Percentiles rank a stretch among this genome's conserved stretches.
Conservation (phyloP, 495 filamentous ascomycete species). For the Aspergillus saccharolyticus region DNA sequence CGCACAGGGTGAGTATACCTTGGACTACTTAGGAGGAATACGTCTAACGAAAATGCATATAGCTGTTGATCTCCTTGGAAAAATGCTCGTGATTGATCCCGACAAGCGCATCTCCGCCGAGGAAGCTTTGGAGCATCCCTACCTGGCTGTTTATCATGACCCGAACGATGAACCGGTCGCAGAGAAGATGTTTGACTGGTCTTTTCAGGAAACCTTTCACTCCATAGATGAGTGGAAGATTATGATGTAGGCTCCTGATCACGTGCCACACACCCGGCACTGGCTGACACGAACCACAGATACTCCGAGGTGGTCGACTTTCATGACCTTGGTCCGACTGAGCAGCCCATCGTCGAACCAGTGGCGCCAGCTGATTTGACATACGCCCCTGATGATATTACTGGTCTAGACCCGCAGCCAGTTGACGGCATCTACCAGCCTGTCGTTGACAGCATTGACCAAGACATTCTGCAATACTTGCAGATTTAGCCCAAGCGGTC, state of each 20-base stretch:
- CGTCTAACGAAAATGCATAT: constrained; percentile 1
- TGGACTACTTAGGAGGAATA: neutral
- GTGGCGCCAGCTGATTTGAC: neutral
- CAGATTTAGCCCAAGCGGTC: neutral
- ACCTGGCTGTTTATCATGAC: constrained; percentile 93
- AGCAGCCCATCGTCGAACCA: neutral
- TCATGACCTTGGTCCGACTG: constrained; percentile 66
- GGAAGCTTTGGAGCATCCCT: constrained; percentile 80
- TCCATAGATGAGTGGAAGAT: constrained; percentile 99
- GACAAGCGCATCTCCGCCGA: constrained; percentile 82
- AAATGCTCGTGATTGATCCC: constrained; percentile 97
- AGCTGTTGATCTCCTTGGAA: constrained; percentile 91
- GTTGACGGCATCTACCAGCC: neutral
- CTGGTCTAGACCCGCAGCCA: neutral
- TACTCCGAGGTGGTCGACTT: constrained; percentile 99
- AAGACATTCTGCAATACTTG: constrained; percentile 1
- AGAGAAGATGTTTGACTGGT: constrained; percentile 98
- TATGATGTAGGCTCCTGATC: constrained; percentile 80
- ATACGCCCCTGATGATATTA: neutral
- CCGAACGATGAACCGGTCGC: constrained; percentile 92
- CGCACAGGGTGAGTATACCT: constrained; percentile 59
- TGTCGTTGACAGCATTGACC: neutral
- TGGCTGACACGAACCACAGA: constrained; percentile 47
- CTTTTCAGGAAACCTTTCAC: constrained; percentile 94
- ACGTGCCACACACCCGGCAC: neutral